Base-by-base conservation (phyloP, 2,329 filamentous ascomycete genomes). In the Waltergamsia citrina region DNA sequence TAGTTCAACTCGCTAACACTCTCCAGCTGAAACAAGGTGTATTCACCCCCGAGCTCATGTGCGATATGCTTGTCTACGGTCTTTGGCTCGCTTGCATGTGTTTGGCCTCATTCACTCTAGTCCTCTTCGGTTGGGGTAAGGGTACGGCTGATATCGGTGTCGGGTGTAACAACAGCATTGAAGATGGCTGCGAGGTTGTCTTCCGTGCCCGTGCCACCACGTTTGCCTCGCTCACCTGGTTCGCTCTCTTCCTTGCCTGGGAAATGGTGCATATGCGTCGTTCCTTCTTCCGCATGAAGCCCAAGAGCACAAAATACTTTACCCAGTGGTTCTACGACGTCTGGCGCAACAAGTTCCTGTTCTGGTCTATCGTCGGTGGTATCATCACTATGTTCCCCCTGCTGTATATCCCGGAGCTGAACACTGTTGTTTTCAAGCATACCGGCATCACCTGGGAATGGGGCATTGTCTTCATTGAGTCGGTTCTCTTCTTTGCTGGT, bases 211-310 rank as follows among this genome's bases (percentile, higher is more conserved):
- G 81, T 6, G 78, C 78, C 1, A 83, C 81, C 1, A 80, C 75
- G 6, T 85, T 85, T 50, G 78, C 78, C 14, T 80, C 72, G 41
- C 60, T 85, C 36, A 85, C 81, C 2, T 85, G 80, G 80, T 80
- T 78, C 38, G 78, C 79, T 0, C 67, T 85, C 17, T 82, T 85
- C 60, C 67, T 84, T 8, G 81, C 81, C 1, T 85, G 81, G 81
- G 79, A 85, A 48, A 80, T 84, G 69, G 64, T 84, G 39, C 67
- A 81, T 41, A 69, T 81, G 60, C 74, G 81, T 18, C 71, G 77
- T 32, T 78, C 71, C 5, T 81, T 85, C 60, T 85, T 85, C 67
- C 68, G 71, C 45, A 81, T 85, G 75, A 69, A 81, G 44, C 76
- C 79, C 5, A 63, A 64, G 35, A 73, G 69, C 34, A 74, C 71